Evolutionary conservation across 164 flowering plant genomes (phyloP).

Genomic region (Santalum album): DNA sequence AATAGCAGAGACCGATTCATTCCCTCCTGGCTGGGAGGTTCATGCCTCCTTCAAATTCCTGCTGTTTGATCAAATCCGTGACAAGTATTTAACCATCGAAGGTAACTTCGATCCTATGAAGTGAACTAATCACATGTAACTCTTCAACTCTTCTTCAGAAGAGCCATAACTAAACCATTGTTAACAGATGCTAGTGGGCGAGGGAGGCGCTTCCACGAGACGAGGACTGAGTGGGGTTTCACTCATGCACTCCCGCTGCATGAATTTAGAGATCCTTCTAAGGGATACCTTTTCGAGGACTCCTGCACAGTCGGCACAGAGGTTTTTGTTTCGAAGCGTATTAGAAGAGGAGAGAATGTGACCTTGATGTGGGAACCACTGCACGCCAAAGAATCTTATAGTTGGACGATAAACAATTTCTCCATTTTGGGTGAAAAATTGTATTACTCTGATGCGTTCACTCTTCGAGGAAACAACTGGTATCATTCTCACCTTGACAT

Average conservation of each 20-base stretch:
- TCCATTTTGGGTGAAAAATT: slow-evolving; percentile 15
- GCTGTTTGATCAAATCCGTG: slow-evolving; percentile 38
- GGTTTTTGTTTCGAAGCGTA: slow-evolving; percentile 33
- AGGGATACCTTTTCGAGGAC: slow-evolving; percentile 36
- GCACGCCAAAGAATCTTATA: slow-evolving; percentile 18
- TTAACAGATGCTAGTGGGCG: slow-evolving; percentile 12
- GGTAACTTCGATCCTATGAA: slow-evolving; percentile 21
- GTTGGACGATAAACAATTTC: slow-evolving; percentile 31
- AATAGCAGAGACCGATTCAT: slow-evolving; percentile 17
- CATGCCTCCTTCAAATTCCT: slow-evolving; percentile 25
- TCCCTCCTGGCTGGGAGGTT: slow-evolving; percentile 30
- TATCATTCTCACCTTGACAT: too few relatives aligned
- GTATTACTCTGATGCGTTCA: slow-evolving; percentile 24
- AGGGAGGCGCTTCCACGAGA: slow-evolving; percentile 26
- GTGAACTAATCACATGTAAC: slow-evolving; percentile 7
- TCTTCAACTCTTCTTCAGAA: neutral
- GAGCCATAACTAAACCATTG: too few relatives aligned
- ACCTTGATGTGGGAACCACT: slow-evolving; percentile 9
- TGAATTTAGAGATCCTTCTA: slow-evolving; percentile 18
- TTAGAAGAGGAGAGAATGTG: slow-evolving; percentile 27
- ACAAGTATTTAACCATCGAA: too few relatives aligned
- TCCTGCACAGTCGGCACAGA: slow-evolving; percentile 41
- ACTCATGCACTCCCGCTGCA: slow-evolving; percentile 23
- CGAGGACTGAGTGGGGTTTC: slow-evolving; percentile 33
- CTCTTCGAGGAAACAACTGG: slow-evolving; percentile 33